phyloP scores from a whole-genome alignment of 2,329 filamentous ascomycete species.

The Coniosporium tulheliwenetii region DNA sequence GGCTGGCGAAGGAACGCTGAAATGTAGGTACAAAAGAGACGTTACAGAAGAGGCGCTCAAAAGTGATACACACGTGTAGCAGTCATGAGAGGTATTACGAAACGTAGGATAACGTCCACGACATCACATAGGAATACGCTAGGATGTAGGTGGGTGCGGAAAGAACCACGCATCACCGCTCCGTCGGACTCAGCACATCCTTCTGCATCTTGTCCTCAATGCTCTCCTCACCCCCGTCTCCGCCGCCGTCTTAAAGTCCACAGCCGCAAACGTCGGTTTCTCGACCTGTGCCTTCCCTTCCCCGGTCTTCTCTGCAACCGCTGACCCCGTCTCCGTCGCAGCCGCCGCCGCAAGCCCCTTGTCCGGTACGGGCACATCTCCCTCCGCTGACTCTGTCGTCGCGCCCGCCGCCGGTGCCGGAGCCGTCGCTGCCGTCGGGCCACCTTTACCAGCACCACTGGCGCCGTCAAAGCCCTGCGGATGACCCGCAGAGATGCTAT shows the following conservation, averaged over 20 bases:
- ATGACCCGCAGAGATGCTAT: neutral
- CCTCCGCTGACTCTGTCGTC: neutral
- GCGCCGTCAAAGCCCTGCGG: neutral
- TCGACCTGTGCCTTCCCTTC: neutral
- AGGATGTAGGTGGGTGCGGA: too few relatives aligned
- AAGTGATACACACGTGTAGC: too few relatives aligned
- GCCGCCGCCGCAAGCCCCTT: neutral
- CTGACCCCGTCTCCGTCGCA: neutral
- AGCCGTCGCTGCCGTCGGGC: neutral
- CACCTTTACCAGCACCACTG: too few relatives aligned
- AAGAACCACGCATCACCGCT: neutral
- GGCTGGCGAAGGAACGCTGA: too few relatives aligned
- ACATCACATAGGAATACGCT: too few relatives aligned
- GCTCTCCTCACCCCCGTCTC: neutral
- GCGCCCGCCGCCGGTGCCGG: neutral
- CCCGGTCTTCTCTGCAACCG: neutral
- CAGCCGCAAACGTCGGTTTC: neutral
- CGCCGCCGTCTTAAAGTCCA: neutral
- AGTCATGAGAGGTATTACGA: too few relatives aligned
- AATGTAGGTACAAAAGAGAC: too few relatives aligned
- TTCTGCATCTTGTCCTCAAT: neutral
- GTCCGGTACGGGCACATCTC: neutral
- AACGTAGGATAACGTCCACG: too few relatives aligned
- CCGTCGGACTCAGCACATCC: slow-evolving; percentile 1
- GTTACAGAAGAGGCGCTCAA: too few relatives aligned